Evolutionary conservation across 495 filamentous ascomycete genomes (phyloP).

Genomic region (Podospora appendiculata): DNA sequence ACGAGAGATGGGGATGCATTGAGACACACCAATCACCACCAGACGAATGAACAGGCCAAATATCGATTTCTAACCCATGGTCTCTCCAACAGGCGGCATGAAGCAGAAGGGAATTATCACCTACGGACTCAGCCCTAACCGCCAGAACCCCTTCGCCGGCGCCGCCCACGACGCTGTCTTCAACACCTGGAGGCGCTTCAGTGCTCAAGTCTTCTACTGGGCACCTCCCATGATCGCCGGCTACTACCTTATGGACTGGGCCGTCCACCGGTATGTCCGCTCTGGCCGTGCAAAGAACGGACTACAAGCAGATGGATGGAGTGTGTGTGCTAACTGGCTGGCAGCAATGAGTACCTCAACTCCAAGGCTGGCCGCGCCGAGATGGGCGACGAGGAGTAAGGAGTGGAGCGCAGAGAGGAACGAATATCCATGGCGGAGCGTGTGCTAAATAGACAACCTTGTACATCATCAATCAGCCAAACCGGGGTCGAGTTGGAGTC

Average conservation of each 20-base stretch:
- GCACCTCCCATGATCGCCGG: constrained; percentile 66
- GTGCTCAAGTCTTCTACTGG: constrained; percentile 70
- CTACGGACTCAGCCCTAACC: constrained; percentile 46
- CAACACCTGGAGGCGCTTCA: constrained; percentile 54
- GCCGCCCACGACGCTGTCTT: constrained; percentile 49
- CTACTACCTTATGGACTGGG: constrained; percentile 81
- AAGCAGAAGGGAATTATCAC: constrained; percentile 51
- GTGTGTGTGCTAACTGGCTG: constrained; percentile 8
- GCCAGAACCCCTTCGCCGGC: constrained; percentile 50
- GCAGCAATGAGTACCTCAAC: constrained; percentile 85
- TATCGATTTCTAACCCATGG: background rate
- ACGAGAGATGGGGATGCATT: background rate
- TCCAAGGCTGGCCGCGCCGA: constrained; percentile 75
- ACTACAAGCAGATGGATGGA: no score
- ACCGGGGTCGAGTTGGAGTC: background rate
- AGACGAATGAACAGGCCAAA: background rate
- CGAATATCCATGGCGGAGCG: background rate
- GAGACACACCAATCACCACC: no score
- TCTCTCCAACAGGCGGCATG: constrained; percentile 26
- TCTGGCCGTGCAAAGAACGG: no score
- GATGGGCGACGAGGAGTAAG: constrained; percentile 42
- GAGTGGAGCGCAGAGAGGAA: background rate
- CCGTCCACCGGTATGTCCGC: constrained; percentile 62
- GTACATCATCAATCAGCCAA: constrained; percentile 17
- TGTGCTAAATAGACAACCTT: constrained; percentile 24